Conservation (phyloP, 1,284 basidiomycete genomes). For the Cutaneotrichosporon sp. region DNA sequence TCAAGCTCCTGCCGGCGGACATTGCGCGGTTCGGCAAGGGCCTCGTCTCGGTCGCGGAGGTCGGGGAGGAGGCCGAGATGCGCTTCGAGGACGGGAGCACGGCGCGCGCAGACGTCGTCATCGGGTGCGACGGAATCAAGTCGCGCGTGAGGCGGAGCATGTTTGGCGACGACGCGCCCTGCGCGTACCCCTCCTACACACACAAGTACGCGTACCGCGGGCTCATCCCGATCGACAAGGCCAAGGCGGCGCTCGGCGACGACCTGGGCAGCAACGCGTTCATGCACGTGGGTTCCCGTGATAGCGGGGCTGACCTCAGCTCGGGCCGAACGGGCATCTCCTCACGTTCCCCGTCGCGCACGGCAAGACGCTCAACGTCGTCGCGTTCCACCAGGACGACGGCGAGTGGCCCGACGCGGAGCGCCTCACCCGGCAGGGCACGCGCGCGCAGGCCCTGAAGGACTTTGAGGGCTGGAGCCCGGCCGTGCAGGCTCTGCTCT, state of each 20-base stretch:
- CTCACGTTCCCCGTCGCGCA: conserved; percentile 27
- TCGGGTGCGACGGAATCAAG: conserved; percentile 30
- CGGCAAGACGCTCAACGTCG: conserved; percentile 27
- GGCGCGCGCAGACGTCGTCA: conserved; percentile 15
- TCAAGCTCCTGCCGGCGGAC: conserved; percentile 18
- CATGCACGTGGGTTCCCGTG: conserved; percentile 19
- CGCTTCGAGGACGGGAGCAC: conserved; percentile 24
- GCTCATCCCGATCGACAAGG: conserved; percentile 22
- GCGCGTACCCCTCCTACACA: conserved; percentile 18
- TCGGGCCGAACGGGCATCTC: conserved; percentile 24
- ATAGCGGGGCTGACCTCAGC: conserved; percentile 14
- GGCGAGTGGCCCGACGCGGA: conserved; percentile 18
- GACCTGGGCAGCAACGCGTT: conserved; percentile 24
- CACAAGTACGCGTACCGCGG: conserved; percentile 31
- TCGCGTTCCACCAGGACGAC: conserved; percentile 21
- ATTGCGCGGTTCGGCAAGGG: conserved; percentile 20
- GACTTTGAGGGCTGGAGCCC: conserved; percentile 20
- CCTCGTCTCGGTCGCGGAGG: conserved; percentile 12
- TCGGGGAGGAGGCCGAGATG: conserved; percentile 2
- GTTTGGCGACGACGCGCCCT: conserved; percentile 20
- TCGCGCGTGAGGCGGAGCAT: conserved; percentile 10
- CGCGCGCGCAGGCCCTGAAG: conserved; percentile 15
- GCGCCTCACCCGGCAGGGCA: conserved; percentile 20
- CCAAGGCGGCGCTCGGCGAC: conserved; percentile 18
- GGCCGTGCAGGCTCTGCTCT: conserved; percentile 15